A percentile compares a stretch with the other conserved stretches of the same genome.
These are phyloP conservation scores for Kappamyces sp. DNA, from an alignment of 192 early-diverging fungal genomes.

Conservation along the genomic window DNA sequence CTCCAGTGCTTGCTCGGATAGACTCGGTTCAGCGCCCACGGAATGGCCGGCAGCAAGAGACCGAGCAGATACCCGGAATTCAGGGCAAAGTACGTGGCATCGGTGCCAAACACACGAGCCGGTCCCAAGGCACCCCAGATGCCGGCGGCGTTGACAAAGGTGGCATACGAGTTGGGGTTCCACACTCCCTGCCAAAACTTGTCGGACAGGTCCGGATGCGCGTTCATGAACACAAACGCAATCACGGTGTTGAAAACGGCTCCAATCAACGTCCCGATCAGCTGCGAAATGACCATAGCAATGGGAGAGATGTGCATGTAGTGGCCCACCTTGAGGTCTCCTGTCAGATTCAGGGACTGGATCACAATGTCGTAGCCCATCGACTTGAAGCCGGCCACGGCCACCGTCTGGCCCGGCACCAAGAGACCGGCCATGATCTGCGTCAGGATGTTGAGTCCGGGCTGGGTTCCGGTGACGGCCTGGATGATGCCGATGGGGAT, in stretches of 20 bases:
- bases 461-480: conserved; percentile 67
- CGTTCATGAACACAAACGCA: no score
- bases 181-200: conserved; percentile 2
- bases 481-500: conserved; percentile 82
- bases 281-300: conserved; percentile 55
- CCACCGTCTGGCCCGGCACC: conserved; percentile 72
- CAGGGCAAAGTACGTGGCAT: conserved; percentile 26
- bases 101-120: conserved; percentile 51
- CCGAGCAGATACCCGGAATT: conserved; percentile 29
- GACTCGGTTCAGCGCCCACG: conserved; percentile 35
- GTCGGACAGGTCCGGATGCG: no score
- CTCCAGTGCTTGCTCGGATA: conserved; percentile 41
- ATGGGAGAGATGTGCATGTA: conserved; percentile 70
- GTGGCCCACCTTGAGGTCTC: conserved; percentile 75
- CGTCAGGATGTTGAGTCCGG: conserved; percentile 77
- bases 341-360: conserved; percentile 69
- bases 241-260: conserved; percentile 41
- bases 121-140: conserved; percentile 81
- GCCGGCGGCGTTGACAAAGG: conserved; percentile 61
- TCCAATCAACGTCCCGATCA: conserved; percentile 53
- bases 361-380: conserved; percentile 71
- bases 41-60: conserved; percentile 31
- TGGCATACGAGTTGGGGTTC: conserved; percentile 23
- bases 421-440: conserved; percentile 82
- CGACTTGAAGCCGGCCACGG: conserved; percentile 83